Evolutionary conservation across 2,329 filamentous ascomycete species (phyloP).

Genomic region (Aspergillus arachidicola): DNA sequence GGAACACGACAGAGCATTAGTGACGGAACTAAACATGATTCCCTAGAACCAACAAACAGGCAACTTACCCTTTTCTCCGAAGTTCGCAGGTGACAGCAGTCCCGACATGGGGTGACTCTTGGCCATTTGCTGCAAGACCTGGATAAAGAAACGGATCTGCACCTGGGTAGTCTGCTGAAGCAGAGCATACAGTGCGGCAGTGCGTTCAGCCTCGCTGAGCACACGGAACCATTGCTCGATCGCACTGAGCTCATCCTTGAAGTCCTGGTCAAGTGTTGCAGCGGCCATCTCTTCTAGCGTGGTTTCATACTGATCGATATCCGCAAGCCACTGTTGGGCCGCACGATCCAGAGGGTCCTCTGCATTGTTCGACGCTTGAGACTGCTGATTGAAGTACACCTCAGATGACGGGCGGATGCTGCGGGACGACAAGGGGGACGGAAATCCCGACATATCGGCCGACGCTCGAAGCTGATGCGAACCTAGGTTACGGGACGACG

Average conservation of each 20-base stretch:
- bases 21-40: constrained; percentile 3
- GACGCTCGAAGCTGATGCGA: constrained; percentile 90
- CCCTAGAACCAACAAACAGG: neutral
- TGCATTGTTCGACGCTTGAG: constrained; percentile 65
- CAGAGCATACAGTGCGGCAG: constrained; percentile 90
- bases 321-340: constrained; percentile 97
- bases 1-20: constrained; percentile 14
- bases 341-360: constrained; percentile 92
- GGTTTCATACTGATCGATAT: constrained; percentile 99
- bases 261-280: constrained; percentile 97
- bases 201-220: constrained; percentile 92
- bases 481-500: constrained; percentile 76
- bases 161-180: constrained; percentile 98
- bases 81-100: constrained; percentile 89
- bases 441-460: constrained; percentile 90
- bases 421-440: constrained; percentile 70
- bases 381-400: constrained; percentile 80
- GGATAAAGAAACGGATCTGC: constrained; percentile 98
- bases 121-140: constrained; percentile 98
- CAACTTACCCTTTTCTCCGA: constrained; percentile 80
- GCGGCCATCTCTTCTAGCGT: constrained; percentile 98
- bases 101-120: constrained; percentile 98
- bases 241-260: constrained; percentile 97
- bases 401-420: constrained; percentile 91
- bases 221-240: constrained; percentile 99